Percentiles rank a stretch among this genome's conserved stretches.
These are phyloP conservation scores for Piromyces sp. DNA, from an alignment of 192 early-diverging fungal species.

Conservation along the genomic window DNA sequence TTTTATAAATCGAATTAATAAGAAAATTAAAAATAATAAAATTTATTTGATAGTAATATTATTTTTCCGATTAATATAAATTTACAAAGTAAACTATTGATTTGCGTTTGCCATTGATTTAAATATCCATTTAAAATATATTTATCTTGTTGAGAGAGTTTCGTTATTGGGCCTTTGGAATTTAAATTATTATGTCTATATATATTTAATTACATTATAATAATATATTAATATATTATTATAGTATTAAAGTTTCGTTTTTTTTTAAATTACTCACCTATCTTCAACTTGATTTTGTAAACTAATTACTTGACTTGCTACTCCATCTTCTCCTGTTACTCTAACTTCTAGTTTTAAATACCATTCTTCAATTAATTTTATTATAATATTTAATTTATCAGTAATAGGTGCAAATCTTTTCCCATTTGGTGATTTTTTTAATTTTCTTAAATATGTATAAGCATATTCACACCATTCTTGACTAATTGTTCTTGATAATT, in stretches of 20 bases:
- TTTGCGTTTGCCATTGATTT: background rate
- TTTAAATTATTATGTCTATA: background rate
- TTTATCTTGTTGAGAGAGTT: background rate
- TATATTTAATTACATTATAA: too few species aligned
- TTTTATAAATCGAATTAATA: too few species aligned
- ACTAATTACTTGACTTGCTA: slow-evolving; percentile 23
- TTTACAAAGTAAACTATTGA: background rate
- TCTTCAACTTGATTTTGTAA: slow-evolving; percentile 44
- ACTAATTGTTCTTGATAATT: slow-evolving; percentile 13
- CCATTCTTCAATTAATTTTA: slow-evolving; percentile 30
- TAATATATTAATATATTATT: too few species aligned
- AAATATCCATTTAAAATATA: background rate
- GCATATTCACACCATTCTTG: slow-evolving; percentile 27
- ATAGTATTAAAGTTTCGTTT: too few species aligned
- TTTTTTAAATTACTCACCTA: slow-evolving; percentile 8
- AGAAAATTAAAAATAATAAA: too few species aligned
- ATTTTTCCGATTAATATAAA: too few species aligned
- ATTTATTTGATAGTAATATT: too few species aligned
- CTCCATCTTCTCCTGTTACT: slow-evolving; percentile 33
- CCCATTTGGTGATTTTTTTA: slow-evolving; percentile 25
- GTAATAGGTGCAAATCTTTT: slow-evolving; percentile 22
- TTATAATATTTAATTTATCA: slow-evolving; percentile 16
- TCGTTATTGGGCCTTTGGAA: background rate
- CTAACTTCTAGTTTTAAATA: slow-evolving; percentile 23
- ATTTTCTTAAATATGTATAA: slow-evolving; percentile 19